Conservation (phyloP, 2,329 filamentous ascomycete genomes). For the Furcasterigmium furcatum region DNA sequence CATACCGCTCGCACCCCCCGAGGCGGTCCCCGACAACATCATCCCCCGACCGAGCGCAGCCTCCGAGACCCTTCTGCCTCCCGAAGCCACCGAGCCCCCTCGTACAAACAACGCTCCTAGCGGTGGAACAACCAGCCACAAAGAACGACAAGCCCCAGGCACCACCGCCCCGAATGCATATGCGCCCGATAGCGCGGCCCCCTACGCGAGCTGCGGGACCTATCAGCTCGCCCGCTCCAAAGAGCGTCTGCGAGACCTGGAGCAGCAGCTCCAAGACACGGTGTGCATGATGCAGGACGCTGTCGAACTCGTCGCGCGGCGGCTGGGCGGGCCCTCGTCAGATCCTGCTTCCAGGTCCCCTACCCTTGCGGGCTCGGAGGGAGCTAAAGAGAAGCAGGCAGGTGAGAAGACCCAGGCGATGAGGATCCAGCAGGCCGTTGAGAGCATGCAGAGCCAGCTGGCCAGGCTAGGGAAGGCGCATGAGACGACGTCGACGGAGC, state of each 20-base stretch:
- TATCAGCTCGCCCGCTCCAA: constrained; percentile 1
- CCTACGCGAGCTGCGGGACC: background rate
- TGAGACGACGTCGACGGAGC: background rate
- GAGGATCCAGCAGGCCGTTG: background rate
- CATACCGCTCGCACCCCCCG: background rate
- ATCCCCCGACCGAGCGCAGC: background rate
- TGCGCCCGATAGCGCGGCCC: no score
- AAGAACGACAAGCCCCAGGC: no score
- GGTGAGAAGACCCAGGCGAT: background rate
- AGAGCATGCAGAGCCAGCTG: background rate
- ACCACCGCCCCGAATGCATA: no score
- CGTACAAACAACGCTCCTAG: no score
- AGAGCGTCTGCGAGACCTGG: background rate
- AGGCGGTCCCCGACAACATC: no score
- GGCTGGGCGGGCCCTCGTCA: no score
- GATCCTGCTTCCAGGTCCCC: no score
- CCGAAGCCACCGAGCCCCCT: background rate
- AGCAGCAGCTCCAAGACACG: constrained; percentile 1
- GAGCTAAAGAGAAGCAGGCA: no score
- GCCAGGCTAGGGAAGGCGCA: background rate
- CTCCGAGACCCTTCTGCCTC: background rate
- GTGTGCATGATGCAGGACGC: background rate
- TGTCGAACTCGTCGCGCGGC: background rate
- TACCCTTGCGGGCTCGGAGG: no score
- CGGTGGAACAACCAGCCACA: no score